A percentile compares a stretch with the other conserved stretches of the same genome.
Evolutionary conservation across 2,329 filamentous ascomycete genomes (phyloP).

Genomic region (Diaporthe amygdali): DNA sequence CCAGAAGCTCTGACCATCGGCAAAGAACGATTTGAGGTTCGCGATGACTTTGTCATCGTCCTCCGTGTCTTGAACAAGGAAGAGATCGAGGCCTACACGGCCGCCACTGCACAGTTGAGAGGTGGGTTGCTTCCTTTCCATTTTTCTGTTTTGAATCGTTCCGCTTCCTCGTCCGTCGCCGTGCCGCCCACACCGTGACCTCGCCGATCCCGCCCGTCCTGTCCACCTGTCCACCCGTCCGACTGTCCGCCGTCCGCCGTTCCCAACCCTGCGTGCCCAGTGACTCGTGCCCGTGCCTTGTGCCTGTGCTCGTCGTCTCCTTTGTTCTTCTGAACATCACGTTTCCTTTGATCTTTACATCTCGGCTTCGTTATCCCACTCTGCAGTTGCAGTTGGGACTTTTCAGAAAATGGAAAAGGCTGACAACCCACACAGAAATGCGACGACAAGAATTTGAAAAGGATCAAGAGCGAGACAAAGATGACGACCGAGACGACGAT

Average conservation of each 20-base stretch:
- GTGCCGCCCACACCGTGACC: slow-evolving; percentile 26
- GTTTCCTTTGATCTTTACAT: slow-evolving; percentile 20
- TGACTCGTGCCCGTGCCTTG: slow-evolving; percentile 26
- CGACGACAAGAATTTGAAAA: slow-evolving; percentile 48
- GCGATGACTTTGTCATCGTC: slow-evolving; percentile 93
- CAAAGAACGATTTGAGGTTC: slow-evolving; percentile 90
- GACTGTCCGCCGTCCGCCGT: slow-evolving; percentile 7
- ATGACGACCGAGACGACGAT: slow-evolving; percentile 31
- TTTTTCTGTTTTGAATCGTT: slow-evolving; percentile 19
- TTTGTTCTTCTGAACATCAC: slow-evolving; percentile 18
- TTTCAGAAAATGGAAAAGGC: slow-evolving; percentile 26
- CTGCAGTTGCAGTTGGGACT: slow-evolving; percentile 18
- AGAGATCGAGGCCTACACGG: slow-evolving; percentile 87
- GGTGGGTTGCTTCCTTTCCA: slow-evolving; percentile 54
- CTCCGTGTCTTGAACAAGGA: slow-evolving; percentile 85
- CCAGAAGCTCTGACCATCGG: slow-evolving; percentile 83
- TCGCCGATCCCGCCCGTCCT: slow-evolving; percentile 23
- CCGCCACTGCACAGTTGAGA: slow-evolving; percentile 81
- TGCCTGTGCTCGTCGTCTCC: slow-evolving; percentile 26
- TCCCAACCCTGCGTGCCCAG: slow-evolving; percentile 21
- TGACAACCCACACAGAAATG: slow-evolving; percentile 38
- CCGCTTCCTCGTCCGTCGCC: slow-evolving; percentile 23
- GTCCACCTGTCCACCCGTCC: slow-evolving; percentile 17
- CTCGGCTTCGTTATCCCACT: slow-evolving; percentile 12
- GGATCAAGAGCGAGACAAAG: slow-evolving; percentile 29